Conservation (phyloP, 75 land plant species). For the Selaginella moellendorffii region DNA sequence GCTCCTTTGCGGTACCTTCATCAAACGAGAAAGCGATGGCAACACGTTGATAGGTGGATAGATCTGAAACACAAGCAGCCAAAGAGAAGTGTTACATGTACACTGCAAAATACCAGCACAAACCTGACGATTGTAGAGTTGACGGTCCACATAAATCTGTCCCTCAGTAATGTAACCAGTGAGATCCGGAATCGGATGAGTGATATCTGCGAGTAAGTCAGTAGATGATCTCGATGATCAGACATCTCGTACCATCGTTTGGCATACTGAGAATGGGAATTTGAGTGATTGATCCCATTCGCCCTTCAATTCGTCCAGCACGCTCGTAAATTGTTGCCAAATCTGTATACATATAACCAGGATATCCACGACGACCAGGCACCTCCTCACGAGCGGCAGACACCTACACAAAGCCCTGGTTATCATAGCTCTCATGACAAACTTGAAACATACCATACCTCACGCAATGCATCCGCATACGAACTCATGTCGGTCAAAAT, state of each 20-base stretch:
- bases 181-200: conserved; percentile 95
- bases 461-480: conserved; percentile 99
- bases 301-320: conserved; percentile 95
- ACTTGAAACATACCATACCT: conserved; percentile 43
- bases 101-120: neutral
- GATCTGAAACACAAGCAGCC: conserved; percentile 43
- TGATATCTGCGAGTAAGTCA: conserved; percentile 47
- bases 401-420: conserved; percentile 40
- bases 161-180: conserved; percentile 97
- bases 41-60: conserved; percentile 99
- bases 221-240: neutral
- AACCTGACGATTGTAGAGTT: conserved; percentile 92
- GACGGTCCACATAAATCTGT: conserved; percentile 90
- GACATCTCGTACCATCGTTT: conserved; percentile 55
- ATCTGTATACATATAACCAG: conserved; percentile 98
- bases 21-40: conserved; percentile 85
- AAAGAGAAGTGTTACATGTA: neutral
- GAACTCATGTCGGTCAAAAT: conserved; percentile 91
- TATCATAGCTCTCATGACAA: too few species aligned
- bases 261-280: conserved; percentile 98
- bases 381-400: conserved; percentile 99
- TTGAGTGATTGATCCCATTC: conserved; percentile 95
- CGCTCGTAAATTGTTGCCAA: conserved; percentile 96
- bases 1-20: too few species aligned
- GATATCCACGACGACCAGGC: conserved; percentile 98